A percentile compares a stretch with the other conserved stretches of the same genome.
phyloP scores from a whole-genome alignment of 352 stramenopile species.

The Phytophthora quininea region DNA sequence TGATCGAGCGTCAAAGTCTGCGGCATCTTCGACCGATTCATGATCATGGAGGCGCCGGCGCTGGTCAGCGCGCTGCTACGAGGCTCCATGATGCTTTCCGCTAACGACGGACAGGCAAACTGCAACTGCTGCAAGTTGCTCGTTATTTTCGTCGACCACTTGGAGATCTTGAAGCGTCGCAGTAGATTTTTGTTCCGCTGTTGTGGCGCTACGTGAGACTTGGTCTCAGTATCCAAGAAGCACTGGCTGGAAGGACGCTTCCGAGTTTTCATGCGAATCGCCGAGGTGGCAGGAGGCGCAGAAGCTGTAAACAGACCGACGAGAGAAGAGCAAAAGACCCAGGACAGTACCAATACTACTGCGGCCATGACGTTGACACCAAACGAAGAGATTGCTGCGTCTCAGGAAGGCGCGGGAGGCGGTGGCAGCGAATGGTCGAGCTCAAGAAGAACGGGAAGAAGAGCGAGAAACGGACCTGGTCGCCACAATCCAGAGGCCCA shows the following conservation, averaged over 20 bases:
- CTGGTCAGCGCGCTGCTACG: constrained; percentile 54
- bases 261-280: not conserved
- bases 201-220: constrained; percentile 18
- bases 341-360: constrained; percentile 2
- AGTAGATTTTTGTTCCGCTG: not conserved
- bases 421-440: constrained; percentile 28
- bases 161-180: constrained; percentile 27
- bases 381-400: constrained; percentile 12
- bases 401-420: constrained; percentile 4
- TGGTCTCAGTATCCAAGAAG: constrained; percentile 20
- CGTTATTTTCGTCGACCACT: constrained; percentile 24
- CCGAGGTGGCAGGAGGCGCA: not conserved
- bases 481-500: not conserved
- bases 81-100: constrained; percentile 48
- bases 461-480: constrained; percentile 6
- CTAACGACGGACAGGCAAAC: not conserved
- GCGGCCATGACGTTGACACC: not conserved
- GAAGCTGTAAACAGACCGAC: not conserved
- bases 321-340: not conserved
- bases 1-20: constrained; percentile 93
- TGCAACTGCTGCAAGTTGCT: constrained; percentile 9
- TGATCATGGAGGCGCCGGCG: constrained; percentile 72
- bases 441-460: constrained; percentile 25
- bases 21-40: constrained; percentile 79
- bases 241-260: not conserved